A percentile compares a stretch with the other conserved stretches of the same genome.
phyloP scores from a whole-genome alignment of 2,329 filamentous ascomycete genomes.

The Ophiostoma triangulosporum region DNA sequence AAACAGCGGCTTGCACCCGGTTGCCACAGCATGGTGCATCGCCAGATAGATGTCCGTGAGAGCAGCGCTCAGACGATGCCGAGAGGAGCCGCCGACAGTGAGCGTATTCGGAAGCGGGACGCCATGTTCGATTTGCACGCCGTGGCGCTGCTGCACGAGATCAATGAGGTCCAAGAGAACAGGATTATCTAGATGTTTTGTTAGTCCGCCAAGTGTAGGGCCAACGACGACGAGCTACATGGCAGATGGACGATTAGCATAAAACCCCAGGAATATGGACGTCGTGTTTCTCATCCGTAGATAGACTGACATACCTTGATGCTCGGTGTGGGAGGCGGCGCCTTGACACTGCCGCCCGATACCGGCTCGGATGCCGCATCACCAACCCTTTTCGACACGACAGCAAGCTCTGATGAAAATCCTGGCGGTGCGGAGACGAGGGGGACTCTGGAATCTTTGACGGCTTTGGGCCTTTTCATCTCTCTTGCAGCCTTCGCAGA shows the following conservation, averaged over 20 bases:
- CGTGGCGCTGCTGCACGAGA: slow-evolving; percentile 1
- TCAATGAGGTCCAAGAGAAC: not conserved
- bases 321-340: not conserved
- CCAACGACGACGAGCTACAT: slow-evolving; percentile 3
- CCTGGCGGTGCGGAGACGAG: not conserved
- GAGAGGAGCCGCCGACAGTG: not conserved
- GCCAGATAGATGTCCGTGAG: not conserved
- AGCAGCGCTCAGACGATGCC: not conserved
- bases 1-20: not conserved
- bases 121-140: slow-evolving; percentile 8
- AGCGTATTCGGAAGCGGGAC: slow-evolving; percentile 22
- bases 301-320: not conserved
- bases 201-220: not conserved
- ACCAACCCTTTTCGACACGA: not conserved
- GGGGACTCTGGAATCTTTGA: not conserved
- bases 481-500: not conserved
- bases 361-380: not conserved
- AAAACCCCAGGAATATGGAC: too few relatives aligned
- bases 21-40: not conserved
- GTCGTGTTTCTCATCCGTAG: too few relatives aligned
- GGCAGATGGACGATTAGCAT: not conserved
- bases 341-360: not conserved
- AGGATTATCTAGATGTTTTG: not conserved
- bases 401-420: not conserved
- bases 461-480: not conserved